Evolutionary conservation across 2,329 filamentous ascomycete species (phyloP).

Genomic region (Calonectria honghensis): DNA sequence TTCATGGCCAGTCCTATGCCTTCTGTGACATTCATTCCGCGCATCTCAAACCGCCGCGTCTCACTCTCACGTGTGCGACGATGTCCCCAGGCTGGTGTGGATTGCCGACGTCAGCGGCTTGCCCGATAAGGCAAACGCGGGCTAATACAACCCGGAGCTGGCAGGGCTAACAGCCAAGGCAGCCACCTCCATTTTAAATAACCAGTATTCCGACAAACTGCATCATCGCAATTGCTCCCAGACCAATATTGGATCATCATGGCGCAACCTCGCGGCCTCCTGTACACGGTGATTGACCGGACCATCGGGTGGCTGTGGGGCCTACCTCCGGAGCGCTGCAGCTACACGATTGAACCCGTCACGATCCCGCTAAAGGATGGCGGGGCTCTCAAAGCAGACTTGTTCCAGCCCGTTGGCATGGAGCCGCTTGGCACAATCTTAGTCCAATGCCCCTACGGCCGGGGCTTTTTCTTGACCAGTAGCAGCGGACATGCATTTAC

Average conservation of each 20-base stretch:
- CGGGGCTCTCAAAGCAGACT: neutral
- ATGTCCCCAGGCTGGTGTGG: neutral
- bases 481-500: neutral
- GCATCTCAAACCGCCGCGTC: neutral
- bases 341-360: slow-evolving; percentile 11
- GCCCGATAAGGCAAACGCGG: neutral
- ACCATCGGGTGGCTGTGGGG: slow-evolving; percentile 7
- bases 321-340: neutral
- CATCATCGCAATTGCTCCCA: neutral
- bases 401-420: neutral
- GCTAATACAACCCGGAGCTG: neutral
- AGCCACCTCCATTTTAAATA: neutral
- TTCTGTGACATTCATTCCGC: neutral
- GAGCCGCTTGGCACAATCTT: slow-evolving; percentile 7
- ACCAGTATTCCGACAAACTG: too few species aligned
- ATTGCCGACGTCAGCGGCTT: neutral
- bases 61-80: neutral
- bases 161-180: neutral
- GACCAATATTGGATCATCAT: neutral
- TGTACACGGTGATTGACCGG: neutral
- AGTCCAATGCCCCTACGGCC: slow-evolving; percentile 5
- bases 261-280: neutral
- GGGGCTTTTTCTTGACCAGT: neutral
- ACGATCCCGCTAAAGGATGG: slow-evolving; percentile 3
- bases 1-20: neutral